These are phyloP conservation scores for Cryphonectria nitschkei DNA, from an alignment of 2,329 filamentous ascomycete species.

Conservation along the genomic window DNA sequence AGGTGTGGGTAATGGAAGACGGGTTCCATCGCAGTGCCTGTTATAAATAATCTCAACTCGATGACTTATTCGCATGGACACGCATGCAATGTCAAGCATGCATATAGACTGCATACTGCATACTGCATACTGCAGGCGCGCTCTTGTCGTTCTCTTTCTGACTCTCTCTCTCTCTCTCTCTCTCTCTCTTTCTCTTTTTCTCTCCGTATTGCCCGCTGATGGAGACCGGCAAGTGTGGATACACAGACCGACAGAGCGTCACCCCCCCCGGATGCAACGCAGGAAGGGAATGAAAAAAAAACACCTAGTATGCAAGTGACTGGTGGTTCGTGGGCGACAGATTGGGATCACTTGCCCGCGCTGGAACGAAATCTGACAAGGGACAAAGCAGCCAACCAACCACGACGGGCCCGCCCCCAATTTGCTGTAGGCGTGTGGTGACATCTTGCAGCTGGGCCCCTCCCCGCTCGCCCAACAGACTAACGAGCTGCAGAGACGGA, in stretches of 20 bases:
- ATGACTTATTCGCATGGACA: background rate
- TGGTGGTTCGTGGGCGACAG: constrained; percentile 10
- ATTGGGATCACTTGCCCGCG: constrained; percentile 3
- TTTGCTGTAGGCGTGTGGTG: background rate
- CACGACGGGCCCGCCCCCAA: constrained; percentile 9
- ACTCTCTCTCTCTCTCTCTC: too few species aligned
- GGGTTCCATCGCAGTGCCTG: background rate
- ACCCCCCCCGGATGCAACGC: constrained; percentile 3
- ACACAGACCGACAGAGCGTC: constrained; percentile 12
- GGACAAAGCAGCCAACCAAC: constrained; percentile 11
- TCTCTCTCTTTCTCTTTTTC: too few species aligned
- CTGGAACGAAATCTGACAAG: background rate
- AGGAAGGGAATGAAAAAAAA: background rate
- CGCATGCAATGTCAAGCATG: background rate
- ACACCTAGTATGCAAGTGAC: background rate
- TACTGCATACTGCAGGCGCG: too few species aligned
- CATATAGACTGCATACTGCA: background rate
- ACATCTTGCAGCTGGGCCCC: constrained; percentile 16
- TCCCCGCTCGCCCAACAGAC: background rate
- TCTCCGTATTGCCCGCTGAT: background rate
- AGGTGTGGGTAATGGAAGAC: background rate
- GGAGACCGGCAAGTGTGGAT: background rate
- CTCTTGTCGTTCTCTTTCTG: too few species aligned
- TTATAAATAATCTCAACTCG: background rate
- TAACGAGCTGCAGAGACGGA: constrained; percentile 6